A percentile compares a stretch with the other conserved stretches of the same genome.
Conservation (phyloP, 768 basidiomycete genomes). For the Lactarius hatsudake region DNA sequence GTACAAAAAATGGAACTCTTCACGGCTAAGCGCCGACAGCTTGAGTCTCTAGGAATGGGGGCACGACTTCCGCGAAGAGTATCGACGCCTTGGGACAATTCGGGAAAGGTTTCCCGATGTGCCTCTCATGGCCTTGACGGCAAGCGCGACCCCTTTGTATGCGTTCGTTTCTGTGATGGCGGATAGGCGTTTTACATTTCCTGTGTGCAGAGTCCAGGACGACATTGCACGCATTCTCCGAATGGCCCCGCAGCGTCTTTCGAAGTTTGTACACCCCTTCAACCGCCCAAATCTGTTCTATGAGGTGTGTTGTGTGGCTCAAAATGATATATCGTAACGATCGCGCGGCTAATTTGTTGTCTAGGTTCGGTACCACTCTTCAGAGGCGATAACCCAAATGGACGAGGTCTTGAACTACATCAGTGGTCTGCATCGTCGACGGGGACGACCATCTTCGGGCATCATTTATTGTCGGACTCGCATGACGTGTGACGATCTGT, state of each 20-base stretch:
- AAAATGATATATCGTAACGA: neutral
- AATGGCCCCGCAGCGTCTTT: conserved; percentile 55
- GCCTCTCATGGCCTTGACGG: conserved; percentile 86
- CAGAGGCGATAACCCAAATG: conserved; percentile 54
- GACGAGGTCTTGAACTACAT: conserved; percentile 67
- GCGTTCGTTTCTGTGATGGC: conserved; percentile 25
- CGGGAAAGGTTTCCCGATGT: conserved; percentile 62
- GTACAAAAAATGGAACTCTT: conserved; percentile 23
- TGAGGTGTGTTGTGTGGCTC: conserved; percentile 47
- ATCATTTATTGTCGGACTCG: conserved; percentile 77
- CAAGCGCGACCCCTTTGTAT: conserved; percentile 72
- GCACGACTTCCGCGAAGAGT: conserved; percentile 74
- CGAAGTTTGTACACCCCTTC: conserved; percentile 73
- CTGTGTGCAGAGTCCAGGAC: conserved; percentile 57
- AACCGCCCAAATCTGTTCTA: conserved; percentile 80
- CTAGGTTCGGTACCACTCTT: conserved; percentile 62
- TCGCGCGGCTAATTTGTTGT: neutral
- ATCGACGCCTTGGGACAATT: conserved; percentile 68
- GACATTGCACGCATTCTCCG: conserved; percentile 70
- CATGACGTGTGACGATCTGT: conserved; percentile 63
- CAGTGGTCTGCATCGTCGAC: conserved; percentile 53
- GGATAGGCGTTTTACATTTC: conserved; percentile 6
- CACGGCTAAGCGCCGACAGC: neutral
- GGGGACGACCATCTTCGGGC: conserved; percentile 60
- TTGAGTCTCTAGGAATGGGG: conserved; percentile 71